Percentiles rank a stretch among this genome's conserved stretches.
Conservation (phyloP, 768 basidiomycete genomes). For the Suillus ampliporus region DNA sequence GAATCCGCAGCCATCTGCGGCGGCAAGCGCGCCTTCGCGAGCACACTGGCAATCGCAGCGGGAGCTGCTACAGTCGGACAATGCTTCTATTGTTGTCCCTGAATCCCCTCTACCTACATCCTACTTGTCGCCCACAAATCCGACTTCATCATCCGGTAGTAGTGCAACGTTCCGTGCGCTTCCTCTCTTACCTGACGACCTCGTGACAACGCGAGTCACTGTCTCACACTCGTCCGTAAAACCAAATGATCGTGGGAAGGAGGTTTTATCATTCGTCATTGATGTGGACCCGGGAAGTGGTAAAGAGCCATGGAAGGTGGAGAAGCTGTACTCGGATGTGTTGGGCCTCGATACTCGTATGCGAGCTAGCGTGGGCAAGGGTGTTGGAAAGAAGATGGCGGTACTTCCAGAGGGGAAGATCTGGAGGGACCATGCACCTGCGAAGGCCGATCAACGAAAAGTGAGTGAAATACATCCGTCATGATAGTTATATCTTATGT, state of each 20-base stretch:
- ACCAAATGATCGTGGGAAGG: conserved; percentile 90
- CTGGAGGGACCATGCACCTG: conserved; percentile 97
- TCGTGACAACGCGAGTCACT: conserved; percentile 69
- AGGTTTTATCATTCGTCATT: conserved; percentile 89
- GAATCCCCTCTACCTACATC: conserved; percentile 38
- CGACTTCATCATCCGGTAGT: conserved; percentile 30
- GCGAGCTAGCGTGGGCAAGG: conserved; percentile 59
- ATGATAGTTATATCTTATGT: conserved; percentile 20
- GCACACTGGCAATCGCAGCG: conserved; percentile 30
- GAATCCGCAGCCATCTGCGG: conserved; percentile 25
- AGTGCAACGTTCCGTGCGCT: conserved; percentile 69
- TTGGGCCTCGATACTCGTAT: conserved; percentile 85
- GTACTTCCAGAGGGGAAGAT: conserved; percentile 88
- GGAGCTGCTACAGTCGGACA: conserved; percentile 27
- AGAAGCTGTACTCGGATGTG: conserved; percentile 95
- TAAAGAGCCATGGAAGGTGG: conserved; percentile 81
- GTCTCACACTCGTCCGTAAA: conserved; percentile 86
- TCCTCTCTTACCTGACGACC: conserved; percentile 71
- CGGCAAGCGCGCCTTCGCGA: conserved; percentile 21
- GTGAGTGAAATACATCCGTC: conserved; percentile 47
- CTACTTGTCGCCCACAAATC: conserved; percentile 33
- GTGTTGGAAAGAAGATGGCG: conserved; percentile 77
- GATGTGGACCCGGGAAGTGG: conserved; percentile 71
- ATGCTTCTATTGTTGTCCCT: conserved; percentile 21
- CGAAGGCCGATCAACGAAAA: conserved; percentile 95